phyloP scores from a whole-genome alignment of 345 rosid genomes.

The Kernera saxatilis region DNA sequence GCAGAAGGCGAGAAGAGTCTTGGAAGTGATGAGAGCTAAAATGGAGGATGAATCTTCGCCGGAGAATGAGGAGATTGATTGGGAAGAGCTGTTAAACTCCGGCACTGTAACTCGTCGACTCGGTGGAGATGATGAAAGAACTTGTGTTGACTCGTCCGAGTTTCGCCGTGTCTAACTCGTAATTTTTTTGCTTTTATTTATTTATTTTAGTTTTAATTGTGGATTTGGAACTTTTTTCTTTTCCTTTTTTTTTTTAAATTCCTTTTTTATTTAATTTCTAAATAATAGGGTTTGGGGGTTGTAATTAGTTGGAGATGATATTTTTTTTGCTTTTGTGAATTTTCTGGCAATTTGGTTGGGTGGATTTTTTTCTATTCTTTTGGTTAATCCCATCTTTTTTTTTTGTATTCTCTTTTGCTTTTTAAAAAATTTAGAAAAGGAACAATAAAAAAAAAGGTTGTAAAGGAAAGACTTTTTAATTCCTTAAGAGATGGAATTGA shows the following conservation, averaged over 20 bases:
- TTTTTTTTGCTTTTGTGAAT: slow-evolving; percentile 4
- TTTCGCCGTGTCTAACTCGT: slow-evolving; percentile 27
- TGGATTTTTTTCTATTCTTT: not conserved
- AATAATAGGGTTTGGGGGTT: slow-evolving; percentile 16
- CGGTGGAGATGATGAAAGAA: slow-evolving; percentile 24
- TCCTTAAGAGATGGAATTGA: slow-evolving; percentile 16
- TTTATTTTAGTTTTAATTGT: not conserved
- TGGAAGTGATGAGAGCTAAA: slow-evolving; percentile 44
- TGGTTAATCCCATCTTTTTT: slow-evolving; percentile 1
- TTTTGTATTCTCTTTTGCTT: slow-evolving; percentile 12
- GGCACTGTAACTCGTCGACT: slow-evolving; percentile 31
- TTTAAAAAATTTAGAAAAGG: not conserved
- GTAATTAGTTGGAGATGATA: slow-evolving; percentile 22
- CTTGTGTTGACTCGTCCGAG: slow-evolving; percentile 45
- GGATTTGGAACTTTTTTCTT: not conserved
- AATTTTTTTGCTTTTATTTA: not conserved
- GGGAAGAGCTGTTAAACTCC: slow-evolving; percentile 76
- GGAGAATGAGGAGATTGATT: slow-evolving; percentile 53
- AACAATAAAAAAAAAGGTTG: slow-evolving; percentile 9
- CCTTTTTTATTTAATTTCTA: not conserved
- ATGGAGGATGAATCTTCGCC: slow-evolving; percentile 33
- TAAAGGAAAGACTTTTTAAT: slow-evolving; percentile 7
- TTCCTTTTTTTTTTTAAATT: no score
- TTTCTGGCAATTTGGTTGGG: slow-evolving; percentile 15
- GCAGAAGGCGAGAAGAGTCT: slow-evolving; percentile 44